Percentiles rank a stretch among this genome's conserved stretches.
Conservation (phyloP, 78 protist genomes). For the Dictyostelium intermedium region DNA sequence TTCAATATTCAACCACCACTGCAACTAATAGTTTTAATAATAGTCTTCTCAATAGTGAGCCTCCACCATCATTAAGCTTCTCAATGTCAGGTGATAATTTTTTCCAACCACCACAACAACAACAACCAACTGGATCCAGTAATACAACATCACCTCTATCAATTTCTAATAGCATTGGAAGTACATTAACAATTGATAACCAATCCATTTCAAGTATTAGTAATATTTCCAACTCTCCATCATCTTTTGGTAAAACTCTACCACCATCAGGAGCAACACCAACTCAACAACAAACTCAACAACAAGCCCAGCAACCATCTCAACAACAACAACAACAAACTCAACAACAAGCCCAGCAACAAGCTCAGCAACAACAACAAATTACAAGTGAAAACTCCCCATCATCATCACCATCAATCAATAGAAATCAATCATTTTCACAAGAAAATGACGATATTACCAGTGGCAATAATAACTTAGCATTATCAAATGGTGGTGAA, state of each 20-base stretch:
- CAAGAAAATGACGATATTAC: not conserved
- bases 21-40: not conserved
- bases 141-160: constrained; percentile 6
- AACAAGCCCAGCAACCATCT: not conserved
- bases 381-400: not conserved
- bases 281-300: not conserved
- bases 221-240: not conserved
- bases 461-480: not conserved
- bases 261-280: not conserved
- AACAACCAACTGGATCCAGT: not conserved
- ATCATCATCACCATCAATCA: not conserved
- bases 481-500: not conserved
- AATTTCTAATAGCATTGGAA: not conserved
- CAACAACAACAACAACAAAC: not conserved
- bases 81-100: constrained; percentile 70
- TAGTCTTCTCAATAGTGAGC: not conserved
- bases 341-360: not conserved
- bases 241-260: not conserved
- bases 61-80: not conserved
- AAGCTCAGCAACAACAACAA: not conserved
- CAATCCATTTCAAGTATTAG: not conserved
- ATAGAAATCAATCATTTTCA: not conserved
- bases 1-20: not conserved
- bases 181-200: not conserved
- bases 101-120: constrained; percentile 5